Percentiles rank a stretch among this genome's conserved stretches.
phyloP scores from a whole-genome alignment of 495 filamentous ascomycete genomes.

The Penicillium malachiteum region DNA sequence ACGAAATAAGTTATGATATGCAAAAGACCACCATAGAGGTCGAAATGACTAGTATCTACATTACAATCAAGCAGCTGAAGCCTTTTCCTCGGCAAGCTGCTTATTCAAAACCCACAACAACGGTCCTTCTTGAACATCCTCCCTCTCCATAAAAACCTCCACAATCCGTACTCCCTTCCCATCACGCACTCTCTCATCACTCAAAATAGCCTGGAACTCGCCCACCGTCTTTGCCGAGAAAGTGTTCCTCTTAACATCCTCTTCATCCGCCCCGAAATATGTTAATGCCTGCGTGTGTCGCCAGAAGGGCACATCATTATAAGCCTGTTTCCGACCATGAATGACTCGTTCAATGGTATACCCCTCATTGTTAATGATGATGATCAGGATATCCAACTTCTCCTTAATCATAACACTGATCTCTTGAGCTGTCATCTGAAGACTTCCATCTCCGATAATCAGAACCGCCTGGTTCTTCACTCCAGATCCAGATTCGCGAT shows the following conservation, averaged over 20 bases:
- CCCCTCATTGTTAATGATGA: slow-evolving; percentile 74
- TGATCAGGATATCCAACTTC: slow-evolving; percentile 66
- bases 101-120: slow-evolving; percentile 27
- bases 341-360: slow-evolving; percentile 76
- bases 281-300: slow-evolving; percentile 48
- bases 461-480: slow-evolving; percentile 50
- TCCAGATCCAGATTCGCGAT: slow-evolving; percentile 13
- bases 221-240: slow-evolving; percentile 35
- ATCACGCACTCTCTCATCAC: slow-evolving; percentile 29
- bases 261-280: slow-evolving; percentile 44
- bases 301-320: slow-evolving; percentile 74
- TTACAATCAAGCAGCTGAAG: not conserved
- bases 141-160: slow-evolving; percentile 46
- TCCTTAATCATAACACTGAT: slow-evolving; percentile 73
- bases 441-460: slow-evolving; percentile 78
- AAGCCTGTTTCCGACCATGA: slow-evolving; percentile 68
- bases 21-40: no score
- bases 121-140: slow-evolving; percentile 38
- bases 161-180: slow-evolving; percentile 44
- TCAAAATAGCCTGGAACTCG: slow-evolving; percentile 36
- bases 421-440: slow-evolving; percentile 79
- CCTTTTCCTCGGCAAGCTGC: slow-evolving; percentile 22
- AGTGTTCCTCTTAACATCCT: slow-evolving; percentile 22
- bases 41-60: no score
- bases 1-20: not conserved